Conservation (phyloP, 2,329 filamentous ascomycete genomes). For the Claviceps citrina region DNA sequence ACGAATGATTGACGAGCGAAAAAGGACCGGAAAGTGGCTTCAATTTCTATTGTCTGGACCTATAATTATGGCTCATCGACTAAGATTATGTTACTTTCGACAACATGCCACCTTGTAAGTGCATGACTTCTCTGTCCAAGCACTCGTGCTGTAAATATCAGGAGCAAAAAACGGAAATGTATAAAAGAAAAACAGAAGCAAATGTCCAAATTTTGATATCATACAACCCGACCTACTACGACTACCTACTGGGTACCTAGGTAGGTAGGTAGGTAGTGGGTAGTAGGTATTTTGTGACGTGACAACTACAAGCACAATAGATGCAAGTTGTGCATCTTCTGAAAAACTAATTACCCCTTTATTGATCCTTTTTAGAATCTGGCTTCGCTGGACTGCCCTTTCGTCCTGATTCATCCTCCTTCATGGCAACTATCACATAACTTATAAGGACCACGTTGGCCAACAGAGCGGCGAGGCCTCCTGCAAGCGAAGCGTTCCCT, state of each 20-base stretch:
- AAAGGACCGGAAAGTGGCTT: not conserved
- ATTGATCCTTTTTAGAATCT: constrained; percentile 36
- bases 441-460: constrained; percentile 81
- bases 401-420: constrained; percentile 50
- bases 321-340: too few relatives aligned
- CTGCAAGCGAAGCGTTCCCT: constrained; percentile 84
- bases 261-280: too few relatives aligned
- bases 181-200: too few relatives aligned
- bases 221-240: too few relatives aligned
- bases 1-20: constrained; percentile 1
- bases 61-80: constrained; percentile 10
- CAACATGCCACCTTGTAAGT: constrained; percentile 3
- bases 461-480: constrained; percentile 69
- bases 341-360: constrained; percentile 3
- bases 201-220: not conserved
- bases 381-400: constrained; percentile 28
- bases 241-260: too few relatives aligned
- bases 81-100: constrained; percentile 10
- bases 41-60: constrained; percentile 3
- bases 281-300: too few relatives aligned
- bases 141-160: constrained; percentile 9
- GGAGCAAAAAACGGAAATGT: constrained; percentile 3
- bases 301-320: too few relatives aligned
- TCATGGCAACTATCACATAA: constrained; percentile 87
- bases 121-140: not conserved